Conservation (phyloP, 768 basidiomycete species). For the Leccinellum luteum region DNA sequence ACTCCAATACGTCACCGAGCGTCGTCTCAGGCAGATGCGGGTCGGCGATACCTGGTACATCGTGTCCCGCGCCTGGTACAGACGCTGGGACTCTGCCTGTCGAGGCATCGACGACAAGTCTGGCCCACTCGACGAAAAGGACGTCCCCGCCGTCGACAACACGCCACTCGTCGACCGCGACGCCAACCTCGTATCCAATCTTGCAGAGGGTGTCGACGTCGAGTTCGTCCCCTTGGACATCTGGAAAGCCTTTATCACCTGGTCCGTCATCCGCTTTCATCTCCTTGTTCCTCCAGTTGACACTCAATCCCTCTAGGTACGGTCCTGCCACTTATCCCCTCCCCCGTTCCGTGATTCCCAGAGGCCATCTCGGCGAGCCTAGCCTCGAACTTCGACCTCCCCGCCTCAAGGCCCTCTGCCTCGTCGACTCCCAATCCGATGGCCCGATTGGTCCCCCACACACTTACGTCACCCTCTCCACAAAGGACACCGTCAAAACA, state of each 20-base stretch:
- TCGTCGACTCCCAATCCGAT: slow-evolving; percentile 32
- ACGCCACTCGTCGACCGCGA: slow-evolving; percentile 55
- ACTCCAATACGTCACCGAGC: slow-evolving; percentile 46
- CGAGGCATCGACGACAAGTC: slow-evolving; percentile 68
- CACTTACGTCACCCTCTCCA: slow-evolving; percentile 46
- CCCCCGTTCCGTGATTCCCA: slow-evolving; percentile 63
- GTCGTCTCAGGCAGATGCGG: slow-evolving; percentile 48
- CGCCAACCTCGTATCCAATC: slow-evolving; percentile 41
- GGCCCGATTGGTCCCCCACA: slow-evolving; percentile 31
- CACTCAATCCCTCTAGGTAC: slow-evolving; percentile 54
- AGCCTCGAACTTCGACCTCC: slow-evolving; percentile 74
- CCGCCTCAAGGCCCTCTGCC: slow-evolving; percentile 52
- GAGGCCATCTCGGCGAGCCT: slow-evolving; percentile 49
- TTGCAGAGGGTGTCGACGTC: slow-evolving; percentile 65
- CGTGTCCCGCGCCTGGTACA: slow-evolving; percentile 69
- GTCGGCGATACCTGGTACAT: slow-evolving; percentile 79
- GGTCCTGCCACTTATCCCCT: slow-evolving; percentile 56
- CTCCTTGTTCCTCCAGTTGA: not conserved
- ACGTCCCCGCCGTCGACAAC: slow-evolving; percentile 66
- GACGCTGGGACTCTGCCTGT: slow-evolving; percentile 72
- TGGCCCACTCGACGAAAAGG: slow-evolving; percentile 55
- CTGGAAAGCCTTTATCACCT: slow-evolving; percentile 65
- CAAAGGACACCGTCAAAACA: slow-evolving; percentile 45
- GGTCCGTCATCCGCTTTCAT: slow-evolving; percentile 37
- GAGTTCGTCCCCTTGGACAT: slow-evolving; percentile 72